Evolutionary conservation across 202 grass and related monocot genomes (phyloP), one percentile per base, ranked within the genome.

Genomic region (Eragrostis tef): DNA sequence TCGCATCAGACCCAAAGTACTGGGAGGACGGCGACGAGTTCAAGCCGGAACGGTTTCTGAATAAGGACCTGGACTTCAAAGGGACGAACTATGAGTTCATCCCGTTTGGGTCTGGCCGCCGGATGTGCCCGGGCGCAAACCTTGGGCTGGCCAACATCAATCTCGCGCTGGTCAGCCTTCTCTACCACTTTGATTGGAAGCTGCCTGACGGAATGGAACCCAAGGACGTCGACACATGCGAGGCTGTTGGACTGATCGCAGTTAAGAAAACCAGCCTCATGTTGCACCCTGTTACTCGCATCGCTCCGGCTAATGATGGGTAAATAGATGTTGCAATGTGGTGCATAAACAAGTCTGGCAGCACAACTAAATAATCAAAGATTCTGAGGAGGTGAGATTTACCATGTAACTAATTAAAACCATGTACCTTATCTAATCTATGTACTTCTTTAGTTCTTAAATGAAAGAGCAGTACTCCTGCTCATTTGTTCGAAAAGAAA

Each of bases 121-220:
- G 84, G 6, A 85, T 71, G 9, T 93, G 90, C 70, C 67, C 87
- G 0, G 90, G 85, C 17, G 3, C 61, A 0, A 74, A 70, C 6
- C 71, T 87, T 2, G 91, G 80, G 0, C 0, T 81, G 0, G 87
- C 71, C 0, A 78, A 77, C 41, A 4, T 87, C 1, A 71, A 93
- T 21, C 41, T 87, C 0, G 43, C 66, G 0, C 67, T 93, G 4
- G 87, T 66, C 0, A 71, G 78, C 50, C 73, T 91, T n/a, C 66
- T 89, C 0, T 87, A 81, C 26, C 77, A 85, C 60, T 90, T 85
- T 6, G 76, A 91, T 9, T 91, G 85, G 89, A 68, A 84, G 56
- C 14, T 89, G 66, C 83, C 73, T 0, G 7, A 73, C 0, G 83
- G 83, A 0, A 41, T 63, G 25, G 12, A 56, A 31, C 41, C 67